Evolutionary conservation across 2,329 filamentous ascomycete genomes (phyloP), one percentile per base, ranked within the genome.

Genomic region (Cladosporium sphaerospermum): DNA sequence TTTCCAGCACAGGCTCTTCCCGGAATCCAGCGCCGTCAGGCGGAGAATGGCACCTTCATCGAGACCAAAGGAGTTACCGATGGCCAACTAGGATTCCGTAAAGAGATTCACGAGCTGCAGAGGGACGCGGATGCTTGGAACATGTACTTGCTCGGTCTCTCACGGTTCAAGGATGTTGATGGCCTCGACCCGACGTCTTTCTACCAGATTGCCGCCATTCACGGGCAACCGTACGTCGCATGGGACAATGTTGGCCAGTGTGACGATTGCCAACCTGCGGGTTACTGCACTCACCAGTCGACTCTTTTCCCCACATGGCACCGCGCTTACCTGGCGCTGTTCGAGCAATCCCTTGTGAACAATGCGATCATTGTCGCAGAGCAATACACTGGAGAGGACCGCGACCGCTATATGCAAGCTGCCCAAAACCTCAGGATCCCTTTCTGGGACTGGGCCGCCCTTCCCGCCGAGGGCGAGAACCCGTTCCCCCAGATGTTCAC

Each of bases 381-480:
- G 10, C 39, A 53, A 11, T 56, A 44, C 41, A 40, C 37, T 33
- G 51, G 44, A 18, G 44, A 37, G 2, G 42, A 52, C 31, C 28
- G 40, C 32, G 41, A 53, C 36, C 34, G 45, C 33, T 48, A 55
- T 37, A 62, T 59, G 57, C 42, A 48, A 16, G 62, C 59, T 33
- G 62, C 62, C 16, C 51, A 57, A 23, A 40, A 47, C 7, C 52
- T 64, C 36, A 57, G 62, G 10, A 57, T 59, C 52, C 63, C 63
- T 13, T 66, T 60, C 58, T 66, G 62, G 59, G 63, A 66, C 45
- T 66, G 62, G 57, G 54, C 57, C 28, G 44, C 43, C 1, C 36
- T 44, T 14, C 53, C 57, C 19, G 44, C 48, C 9, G 33, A 48
- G 23, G 50, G 39, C 33, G 49, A 45, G 28, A 43, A 56, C 19